A percentile compares a stretch with the other conserved stretches of the same genome.
Conservation (phyloP, 345 rosid species). For the Camelina sativa region DNA sequence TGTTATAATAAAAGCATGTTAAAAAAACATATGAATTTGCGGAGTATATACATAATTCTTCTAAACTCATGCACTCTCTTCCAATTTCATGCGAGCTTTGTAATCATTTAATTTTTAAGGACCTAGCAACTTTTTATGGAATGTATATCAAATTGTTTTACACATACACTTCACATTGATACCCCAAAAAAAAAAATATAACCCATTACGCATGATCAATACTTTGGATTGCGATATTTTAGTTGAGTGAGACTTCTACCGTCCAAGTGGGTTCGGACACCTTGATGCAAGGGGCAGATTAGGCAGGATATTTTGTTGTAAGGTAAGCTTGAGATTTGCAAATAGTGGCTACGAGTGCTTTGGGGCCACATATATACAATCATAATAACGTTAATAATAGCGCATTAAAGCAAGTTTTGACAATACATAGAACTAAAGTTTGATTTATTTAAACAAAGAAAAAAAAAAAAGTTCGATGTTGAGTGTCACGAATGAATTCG, state of each 20-base stretch:
- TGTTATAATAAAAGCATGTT: not conserved
- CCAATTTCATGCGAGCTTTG: not conserved
- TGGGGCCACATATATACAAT: conserved; percentile 34
- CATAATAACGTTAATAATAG: conserved; percentile 39
- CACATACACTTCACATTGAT: no score
- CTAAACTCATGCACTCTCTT: conserved; percentile 4
- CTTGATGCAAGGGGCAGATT: conserved; percentile 35
- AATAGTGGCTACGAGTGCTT: conserved; percentile 41
- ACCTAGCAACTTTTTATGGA: not conserved
- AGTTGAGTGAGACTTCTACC: conserved; percentile 41
- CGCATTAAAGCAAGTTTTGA: conserved; percentile 37
- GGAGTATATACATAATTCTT: not conserved
- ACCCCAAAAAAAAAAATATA: not conserved
- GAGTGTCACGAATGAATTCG: conserved; percentile 40
- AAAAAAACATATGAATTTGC: not conserved
- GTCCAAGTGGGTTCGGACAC: conserved; percentile 45
- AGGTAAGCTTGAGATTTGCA: conserved; percentile 39
- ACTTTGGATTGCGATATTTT: not conserved
- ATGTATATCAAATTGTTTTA: not conserved
- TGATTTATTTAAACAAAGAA: conserved; percentile 30
- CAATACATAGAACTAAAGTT: conserved; percentile 44
- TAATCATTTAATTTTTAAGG: not conserved
- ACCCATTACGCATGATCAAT: not conserved
- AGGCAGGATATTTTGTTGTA: conserved; percentile 33
- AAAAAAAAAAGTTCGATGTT: conserved; percentile 39